Base-by-base conservation (phyloP, 83 land plant genomes). In the Thuja plicata region DNA sequence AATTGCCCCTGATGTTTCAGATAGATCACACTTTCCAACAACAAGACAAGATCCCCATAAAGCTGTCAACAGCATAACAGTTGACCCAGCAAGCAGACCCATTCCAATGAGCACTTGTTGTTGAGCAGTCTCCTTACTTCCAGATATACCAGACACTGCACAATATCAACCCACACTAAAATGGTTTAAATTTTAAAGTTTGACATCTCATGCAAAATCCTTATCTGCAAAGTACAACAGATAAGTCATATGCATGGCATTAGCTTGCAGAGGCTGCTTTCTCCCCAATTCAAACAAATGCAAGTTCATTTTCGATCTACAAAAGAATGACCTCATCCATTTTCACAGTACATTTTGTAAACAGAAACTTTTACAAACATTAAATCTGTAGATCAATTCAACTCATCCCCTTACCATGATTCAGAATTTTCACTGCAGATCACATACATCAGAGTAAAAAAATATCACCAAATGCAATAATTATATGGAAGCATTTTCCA, bases 21-120 rank as follows among this genome's bases (percentile, higher is more conserved):
- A 84, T 17, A 97, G 76, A 86, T 96, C 96, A 88, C 93, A 91
- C 60, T 96, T 97, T 13, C 97, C 98, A 54, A 95, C 96, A 82
- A 95, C 88, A 85, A 96, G 90, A 90, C 95, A 97, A 21, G 95
- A 88, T 12, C 99, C 99, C 99, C 98, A 96, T 32, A 96, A 90
- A 27, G 92, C 70, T 0, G 99, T 96, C 85, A 96, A 89, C 90
- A 96, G 90, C 96, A 97, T 92, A 12, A 97, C 96, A 19, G 95
- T 95, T 62, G 99, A 97, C 30, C 99, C 99, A 34, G 99, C 97
- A 45, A 97, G 96, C 87, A 97, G 86, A 1, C 99, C 98, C 97
- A 97, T 97, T 86, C 99, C 99, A 37, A 96, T 94, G 30, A 95
- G 89, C 37, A 97, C 98, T 87, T 97, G 97, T 38, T 90, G 60